Conservation (phyloP, 371 early-diverging fungal species). For the Sporodiniella umbellata region DNA sequence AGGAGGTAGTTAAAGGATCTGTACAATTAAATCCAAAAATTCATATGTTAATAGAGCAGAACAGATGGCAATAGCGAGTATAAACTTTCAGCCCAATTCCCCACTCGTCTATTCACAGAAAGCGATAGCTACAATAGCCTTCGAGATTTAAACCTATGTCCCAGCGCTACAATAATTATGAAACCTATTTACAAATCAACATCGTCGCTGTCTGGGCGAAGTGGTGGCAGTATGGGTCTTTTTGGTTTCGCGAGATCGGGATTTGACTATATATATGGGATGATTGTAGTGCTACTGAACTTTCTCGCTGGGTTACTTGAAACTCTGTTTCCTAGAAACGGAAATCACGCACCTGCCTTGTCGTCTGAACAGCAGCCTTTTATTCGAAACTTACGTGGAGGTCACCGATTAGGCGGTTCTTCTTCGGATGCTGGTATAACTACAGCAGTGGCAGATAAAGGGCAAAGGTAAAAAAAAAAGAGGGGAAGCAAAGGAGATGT, state of each 20-base stretch:
- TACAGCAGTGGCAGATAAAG: conserved; percentile 5
- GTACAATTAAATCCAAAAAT: not conserved
- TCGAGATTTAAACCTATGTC: conserved; percentile 44
- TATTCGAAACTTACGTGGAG: conserved; percentile 11
- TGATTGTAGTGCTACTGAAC: conserved; percentile 21
- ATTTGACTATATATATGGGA: conserved; percentile 22
- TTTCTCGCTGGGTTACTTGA: conserved; percentile 5
- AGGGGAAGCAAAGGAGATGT: not conserved
- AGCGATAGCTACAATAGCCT: conserved; percentile 41
- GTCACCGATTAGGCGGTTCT: conserved; percentile 20
- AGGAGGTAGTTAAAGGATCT: conserved; percentile 17
- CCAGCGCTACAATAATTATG: conserved; percentile 58
- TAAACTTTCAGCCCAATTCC: conserved; percentile 42
- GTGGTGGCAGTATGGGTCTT: conserved; percentile 7
- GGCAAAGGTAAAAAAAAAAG: conserved; percentile 9
- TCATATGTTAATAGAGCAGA: conserved; percentile 19
- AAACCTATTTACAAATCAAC: conserved; percentile 30
- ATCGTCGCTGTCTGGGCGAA: not conserved
- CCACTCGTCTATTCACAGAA: conserved; percentile 39
- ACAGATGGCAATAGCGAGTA: conserved; percentile 40
- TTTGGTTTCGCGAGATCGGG: conserved; percentile 18
- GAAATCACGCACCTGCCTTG: not conserved
- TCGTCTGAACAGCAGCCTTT: conserved; percentile 5
- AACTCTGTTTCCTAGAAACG: conserved; percentile 25
- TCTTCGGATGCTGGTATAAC: not conserved